These are phyloP conservation scores for Caryopteris hybrid DNA, from an alignment of 305 asterid genomes.

Conservation along the genomic window DNA sequence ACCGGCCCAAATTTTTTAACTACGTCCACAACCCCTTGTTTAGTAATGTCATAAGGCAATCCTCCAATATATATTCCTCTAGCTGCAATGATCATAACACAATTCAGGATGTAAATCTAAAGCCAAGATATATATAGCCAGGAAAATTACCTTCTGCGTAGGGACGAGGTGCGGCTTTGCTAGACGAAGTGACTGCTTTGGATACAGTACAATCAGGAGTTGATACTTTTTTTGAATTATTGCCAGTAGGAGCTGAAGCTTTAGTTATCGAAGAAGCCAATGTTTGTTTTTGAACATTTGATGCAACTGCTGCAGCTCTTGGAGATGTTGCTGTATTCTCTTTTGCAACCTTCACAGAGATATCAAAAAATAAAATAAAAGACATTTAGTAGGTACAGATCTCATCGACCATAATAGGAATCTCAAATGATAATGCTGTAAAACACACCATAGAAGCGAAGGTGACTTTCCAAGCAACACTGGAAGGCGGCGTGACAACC, in stretches of 20 bases:
- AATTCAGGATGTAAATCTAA: neutral
- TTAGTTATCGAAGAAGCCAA: conserved; percentile 10
- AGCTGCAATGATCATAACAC: conserved; percentile 9
- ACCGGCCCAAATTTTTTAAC: conserved; percentile 45
- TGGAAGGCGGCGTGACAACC: conserved; percentile 2
- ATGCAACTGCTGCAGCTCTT: conserved; percentile 16
- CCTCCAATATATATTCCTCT: conserved; percentile 41
- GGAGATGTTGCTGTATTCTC: conserved; percentile 16
- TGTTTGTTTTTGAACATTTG: too few relatives aligned
- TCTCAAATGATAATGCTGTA: neutral
- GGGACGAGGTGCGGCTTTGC: conserved; percentile 14
- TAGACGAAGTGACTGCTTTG: neutral
- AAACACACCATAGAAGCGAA: conserved; percentile 64
- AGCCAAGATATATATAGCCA: neutral
- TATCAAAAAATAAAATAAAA: too few relatives aligned
- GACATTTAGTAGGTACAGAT: neutral
- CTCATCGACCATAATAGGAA: conserved; percentile 1
- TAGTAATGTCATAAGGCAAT: conserved; percentile 46
- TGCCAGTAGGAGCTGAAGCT: conserved; percentile 10
- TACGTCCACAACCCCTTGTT: conserved; percentile 33
- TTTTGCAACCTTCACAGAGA: conserved; percentile 42
- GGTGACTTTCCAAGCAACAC: conserved; percentile 21
- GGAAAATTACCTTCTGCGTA: conserved; percentile 26
- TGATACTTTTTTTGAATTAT: conserved; percentile 14
- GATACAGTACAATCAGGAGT: neutral